phyloP scores from a whole-genome alignment of 2,329 filamentous ascomycete species.

The Penicillium olsonii region DNA sequence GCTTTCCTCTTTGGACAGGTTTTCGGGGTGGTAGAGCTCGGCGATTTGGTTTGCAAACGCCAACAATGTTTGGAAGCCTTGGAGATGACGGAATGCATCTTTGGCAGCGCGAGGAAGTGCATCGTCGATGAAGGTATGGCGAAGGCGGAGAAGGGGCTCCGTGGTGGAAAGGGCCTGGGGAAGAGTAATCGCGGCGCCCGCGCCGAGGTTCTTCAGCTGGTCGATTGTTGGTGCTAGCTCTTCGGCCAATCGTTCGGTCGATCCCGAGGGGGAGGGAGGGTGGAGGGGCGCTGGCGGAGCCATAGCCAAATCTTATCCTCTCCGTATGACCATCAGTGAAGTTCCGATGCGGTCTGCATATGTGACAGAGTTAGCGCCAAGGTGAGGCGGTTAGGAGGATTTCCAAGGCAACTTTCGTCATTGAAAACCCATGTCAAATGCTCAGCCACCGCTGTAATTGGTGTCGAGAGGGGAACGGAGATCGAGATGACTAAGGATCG shows the following conservation, averaged over 20 bases:
- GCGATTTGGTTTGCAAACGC: constrained; percentile 69
- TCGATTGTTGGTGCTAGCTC: constrained; percentile 42
- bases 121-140: constrained; percentile 62
- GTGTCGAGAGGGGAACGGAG: constrained; percentile 7
- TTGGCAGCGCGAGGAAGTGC: constrained; percentile 57
- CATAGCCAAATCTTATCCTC: constrained; percentile 37
- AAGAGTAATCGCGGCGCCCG: constrained; percentile 30
- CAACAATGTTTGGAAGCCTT: constrained; percentile 75
- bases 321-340: constrained; percentile 33
- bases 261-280: constrained; percentile 32
- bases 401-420: constrained; percentile 5
- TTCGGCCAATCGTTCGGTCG: constrained; percentile 37
- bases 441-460: constrained; percentile 14
- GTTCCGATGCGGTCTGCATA: constrained; percentile 37
- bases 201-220: constrained; percentile 37
- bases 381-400: constrained; percentile 3
- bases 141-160: constrained; percentile 64
- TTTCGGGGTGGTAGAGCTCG: constrained; percentile 69
- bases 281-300: constrained; percentile 27
- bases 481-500: constrained; percentile 10
- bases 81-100: constrained; percentile 79
- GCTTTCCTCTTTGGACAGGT: constrained; percentile 61
- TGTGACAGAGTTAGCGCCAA: constrained; percentile 15
- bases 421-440: constrained; percentile 10
- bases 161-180: constrained; percentile 48